Percentiles rank a stretch among this genome's conserved stretches.
Evolutionary conservation across 495 filamentous ascomycete species (phyloP).

Genomic region (Sordaria brevicollis): DNA sequence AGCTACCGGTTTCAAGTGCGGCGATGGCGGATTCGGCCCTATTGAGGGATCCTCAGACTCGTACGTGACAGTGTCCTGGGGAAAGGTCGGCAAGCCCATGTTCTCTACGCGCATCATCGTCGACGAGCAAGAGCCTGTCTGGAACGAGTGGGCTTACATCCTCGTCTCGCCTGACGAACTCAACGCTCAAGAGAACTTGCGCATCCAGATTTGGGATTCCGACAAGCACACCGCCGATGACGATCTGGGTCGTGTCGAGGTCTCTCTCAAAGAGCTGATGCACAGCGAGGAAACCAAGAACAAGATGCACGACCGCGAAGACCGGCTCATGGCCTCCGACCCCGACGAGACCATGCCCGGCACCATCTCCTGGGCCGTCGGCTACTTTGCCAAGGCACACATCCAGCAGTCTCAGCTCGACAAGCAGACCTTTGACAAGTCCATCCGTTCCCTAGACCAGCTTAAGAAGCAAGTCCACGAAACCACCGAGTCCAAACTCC

Average conservation of each 20-base stretch:
- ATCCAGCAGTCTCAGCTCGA: constrained; percentile 44
- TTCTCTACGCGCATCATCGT: constrained; percentile 52
- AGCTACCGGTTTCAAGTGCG: constrained; percentile 56
- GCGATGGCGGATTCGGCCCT: constrained; percentile 45
- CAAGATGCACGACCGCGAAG: constrained; percentile 44
- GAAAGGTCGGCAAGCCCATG: constrained; percentile 62
- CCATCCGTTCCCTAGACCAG: constrained; percentile 40
- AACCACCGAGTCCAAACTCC: constrained; percentile 44
- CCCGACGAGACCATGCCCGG: constrained; percentile 58
- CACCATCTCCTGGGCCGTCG: constrained; percentile 56
- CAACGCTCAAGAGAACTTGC: constrained; percentile 58
- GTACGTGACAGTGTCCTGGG: constrained; percentile 64
- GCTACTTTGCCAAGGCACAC: constrained; percentile 55
- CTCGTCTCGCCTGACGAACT: constrained; percentile 58
- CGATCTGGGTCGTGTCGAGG: constrained; percentile 57
- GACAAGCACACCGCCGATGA: constrained; percentile 61
- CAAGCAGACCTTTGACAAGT: constrained; percentile 40
- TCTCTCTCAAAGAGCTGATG: constrained; percentile 57
- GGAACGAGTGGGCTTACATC: constrained; percentile 57
- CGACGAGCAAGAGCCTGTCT: constrained; percentile 52
- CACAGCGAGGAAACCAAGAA: constrained; percentile 39
- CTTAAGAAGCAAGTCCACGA: constrained; percentile 43
- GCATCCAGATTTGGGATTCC: constrained; percentile 63
- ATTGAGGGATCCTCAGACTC: constrained; percentile 54
- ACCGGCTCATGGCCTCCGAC: constrained; percentile 50